Percentiles rank a stretch among this genome's conserved stretches.
Conservation (phyloP, 352 stramenopile species). For the Pythium rishiriense region DNA sequence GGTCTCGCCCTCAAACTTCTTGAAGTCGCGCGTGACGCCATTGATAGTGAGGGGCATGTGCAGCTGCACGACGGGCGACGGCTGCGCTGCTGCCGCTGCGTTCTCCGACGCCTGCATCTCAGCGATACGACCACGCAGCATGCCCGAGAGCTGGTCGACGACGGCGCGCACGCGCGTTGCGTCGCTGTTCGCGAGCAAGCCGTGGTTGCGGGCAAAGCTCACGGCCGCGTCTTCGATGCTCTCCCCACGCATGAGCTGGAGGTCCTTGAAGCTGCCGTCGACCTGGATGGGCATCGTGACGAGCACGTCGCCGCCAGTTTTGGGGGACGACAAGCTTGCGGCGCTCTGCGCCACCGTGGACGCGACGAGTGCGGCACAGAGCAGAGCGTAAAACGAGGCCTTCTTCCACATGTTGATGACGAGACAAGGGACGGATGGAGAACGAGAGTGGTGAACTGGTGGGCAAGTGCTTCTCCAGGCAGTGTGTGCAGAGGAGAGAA, state of each 20-base stretch:
- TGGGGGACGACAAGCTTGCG: constrained; percentile 8
- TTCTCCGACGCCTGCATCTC: constrained; percentile 36
- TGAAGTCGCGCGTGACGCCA: constrained; percentile 41
- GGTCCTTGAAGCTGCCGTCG: constrained; percentile 55
- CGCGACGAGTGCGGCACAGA: constrained; percentile 17
- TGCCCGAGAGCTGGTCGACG: constrained; percentile 61
- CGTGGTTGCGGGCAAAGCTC: constrained; percentile 64
- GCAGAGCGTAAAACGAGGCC: constrained; percentile 12
- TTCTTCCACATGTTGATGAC: constrained; percentile 26
- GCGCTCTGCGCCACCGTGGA: constrained; percentile 31
- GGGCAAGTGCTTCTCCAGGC: background rate
- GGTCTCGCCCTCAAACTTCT: constrained; percentile 64
- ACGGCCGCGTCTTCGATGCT: constrained; percentile 60
- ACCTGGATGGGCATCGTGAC: constrained; percentile 67
- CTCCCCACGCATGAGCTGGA: constrained; percentile 71
- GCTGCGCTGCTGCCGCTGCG: constrained; percentile 9
- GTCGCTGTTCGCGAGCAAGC: constrained; percentile 51
- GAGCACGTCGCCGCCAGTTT: constrained; percentile 44
- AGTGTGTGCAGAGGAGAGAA: constrained; percentile 10
- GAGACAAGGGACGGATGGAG: background rate
- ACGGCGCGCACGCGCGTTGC: constrained; percentile 50
- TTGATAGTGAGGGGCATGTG: constrained; percentile 62
- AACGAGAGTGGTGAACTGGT: background rate
- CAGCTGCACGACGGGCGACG: constrained; percentile 49
- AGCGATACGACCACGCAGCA: constrained; percentile 64